Base-by-base conservation (phyloP, 176 grass and related monocot species). In the Otatea glauca region DNA sequence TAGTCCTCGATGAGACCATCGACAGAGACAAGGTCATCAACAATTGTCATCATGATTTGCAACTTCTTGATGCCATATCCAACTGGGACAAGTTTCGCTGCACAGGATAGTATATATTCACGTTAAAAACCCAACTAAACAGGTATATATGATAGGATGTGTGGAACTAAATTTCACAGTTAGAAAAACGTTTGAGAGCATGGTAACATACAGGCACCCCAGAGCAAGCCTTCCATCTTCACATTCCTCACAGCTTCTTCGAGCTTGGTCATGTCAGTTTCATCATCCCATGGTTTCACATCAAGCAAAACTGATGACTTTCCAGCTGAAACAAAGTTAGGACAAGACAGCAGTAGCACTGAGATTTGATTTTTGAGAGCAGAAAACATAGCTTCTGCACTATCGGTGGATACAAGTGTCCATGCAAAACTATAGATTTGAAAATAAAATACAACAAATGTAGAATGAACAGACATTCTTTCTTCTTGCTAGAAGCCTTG, bases 11-110 rank as follows among this genome's bases (percentile, higher is more conserved):
- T 86, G 0, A 99, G 86, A 42, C 29, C 48, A 74, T 99, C 96
- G 3, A 99, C 93, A 43, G 96, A 99, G 14, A 99, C 96, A 14
- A 96, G 91, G 8, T 99, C 96, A 70, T 99, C 96, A 8, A 99
- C 70, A 27, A 99, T 99, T 41, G 91, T 96, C 96, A 99, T 92
- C 93, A 99, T 99, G 81, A 99, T 99, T 61, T 96, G 93, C 68
- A 99, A 21, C 84, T 99, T 99, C 88, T 99, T 99, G 59, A 99
- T 96, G 44, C 96, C 96, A 79, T 99, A 99, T 10, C 96, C 96
- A 78, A 99, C 96, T 1, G 96, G 86, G 37, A 88, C 94, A 81
- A 99, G 86, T 54, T 99, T 96, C 78, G 96, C 96, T 98, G 89
- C 81, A 87, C 50, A 34, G 6, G 9, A 62, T 21, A 17, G 16